Evolutionary conservation across 805 yeast genomes (phyloP).

Genomic region (Suhomyces sp.): DNA sequence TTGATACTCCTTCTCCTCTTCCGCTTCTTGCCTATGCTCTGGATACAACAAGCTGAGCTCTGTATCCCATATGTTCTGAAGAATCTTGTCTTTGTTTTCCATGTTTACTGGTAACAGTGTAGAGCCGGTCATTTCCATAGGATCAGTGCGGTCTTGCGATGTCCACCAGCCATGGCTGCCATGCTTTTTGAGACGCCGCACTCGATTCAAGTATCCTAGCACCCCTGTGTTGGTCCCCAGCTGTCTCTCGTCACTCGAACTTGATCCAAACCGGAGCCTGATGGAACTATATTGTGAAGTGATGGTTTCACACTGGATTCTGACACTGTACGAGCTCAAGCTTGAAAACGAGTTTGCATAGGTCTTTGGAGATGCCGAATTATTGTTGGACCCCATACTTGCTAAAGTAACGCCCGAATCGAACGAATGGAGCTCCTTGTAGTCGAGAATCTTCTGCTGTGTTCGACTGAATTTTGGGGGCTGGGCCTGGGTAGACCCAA

Average conservation of each 20-base stretch:
- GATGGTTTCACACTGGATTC: constrained; percentile 37
- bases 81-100: constrained; percentile 2
- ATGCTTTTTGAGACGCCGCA: not conserved
- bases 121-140: not conserved
- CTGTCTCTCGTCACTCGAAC: constrained; percentile 4
- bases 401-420: constrained; percentile 4
- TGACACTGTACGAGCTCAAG: constrained; percentile 17
- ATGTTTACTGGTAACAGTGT: not conserved
- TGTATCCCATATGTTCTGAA: constrained; percentile 11
- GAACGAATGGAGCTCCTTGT: constrained; percentile 23
- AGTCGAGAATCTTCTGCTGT: constrained; percentile 35
- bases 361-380: not conserved
- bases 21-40: not conserved
- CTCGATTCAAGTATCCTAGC: constrained; percentile 26
- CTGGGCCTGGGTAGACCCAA: constrained; percentile 9
- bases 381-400: not conserved
- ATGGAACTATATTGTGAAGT: constrained; percentile 36
- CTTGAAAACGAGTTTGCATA: constrained; percentile 3
- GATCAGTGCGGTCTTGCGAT: not conserved
- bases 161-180: not conserved
- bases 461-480: constrained; percentile 22
- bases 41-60: constrained; percentile 3
- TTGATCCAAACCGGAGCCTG: constrained; percentile 28
- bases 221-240: constrained; percentile 21
- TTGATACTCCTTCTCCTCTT: not conserved